Conservation (phyloP, 768 basidiomycete species). For the Pleurotus giganteus region DNA sequence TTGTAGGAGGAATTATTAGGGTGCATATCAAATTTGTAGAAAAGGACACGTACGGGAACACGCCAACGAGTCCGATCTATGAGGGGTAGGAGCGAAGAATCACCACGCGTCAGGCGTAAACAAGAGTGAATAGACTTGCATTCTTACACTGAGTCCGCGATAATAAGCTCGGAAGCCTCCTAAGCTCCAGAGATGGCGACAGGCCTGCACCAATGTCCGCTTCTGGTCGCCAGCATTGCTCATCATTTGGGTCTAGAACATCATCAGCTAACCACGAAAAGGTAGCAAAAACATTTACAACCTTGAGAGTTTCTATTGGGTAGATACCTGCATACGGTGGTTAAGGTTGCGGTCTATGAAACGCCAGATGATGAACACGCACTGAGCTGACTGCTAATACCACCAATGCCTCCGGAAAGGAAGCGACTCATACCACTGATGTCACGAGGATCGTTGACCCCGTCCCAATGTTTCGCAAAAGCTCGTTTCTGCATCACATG, state of each 20-base stretch:
- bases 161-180: slow-evolving; percentile 87
- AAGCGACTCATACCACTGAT: slow-evolving; percentile 93
- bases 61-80: slow-evolving; percentile 92
- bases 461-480: slow-evolving; percentile 89
- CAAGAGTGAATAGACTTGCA: slow-evolving; percentile 7
- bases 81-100: slow-evolving; percentile 12
- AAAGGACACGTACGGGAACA: slow-evolving; percentile 74
- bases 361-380: slow-evolving; percentile 26
- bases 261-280: slow-evolving; percentile 5
- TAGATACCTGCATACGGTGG: slow-evolving; percentile 70
- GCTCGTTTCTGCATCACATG: slow-evolving; percentile 72
- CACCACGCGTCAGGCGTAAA: slow-evolving; percentile 13
- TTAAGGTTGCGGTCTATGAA: slow-evolving; percentile 12
- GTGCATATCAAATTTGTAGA: neutral
- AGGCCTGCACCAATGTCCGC: slow-evolving; percentile 59
- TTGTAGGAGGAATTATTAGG: slow-evolving; percentile 6
- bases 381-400: slow-evolving; percentile 92
- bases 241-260: slow-evolving; percentile 88
- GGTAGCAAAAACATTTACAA: slow-evolving; percentile 22
- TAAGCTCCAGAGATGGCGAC: slow-evolving; percentile 69
- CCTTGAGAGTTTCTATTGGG: slow-evolving; percentile 95
- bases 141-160: slow-evolving; percentile 81
- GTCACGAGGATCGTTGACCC: slow-evolving; percentile 83
- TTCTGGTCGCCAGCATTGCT: slow-evolving; percentile 67
- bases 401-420: slow-evolving; percentile 92